Base-by-base conservation (phyloP, 495 filamentous ascomycete species). In the Neurospora tetraspora region DNA sequence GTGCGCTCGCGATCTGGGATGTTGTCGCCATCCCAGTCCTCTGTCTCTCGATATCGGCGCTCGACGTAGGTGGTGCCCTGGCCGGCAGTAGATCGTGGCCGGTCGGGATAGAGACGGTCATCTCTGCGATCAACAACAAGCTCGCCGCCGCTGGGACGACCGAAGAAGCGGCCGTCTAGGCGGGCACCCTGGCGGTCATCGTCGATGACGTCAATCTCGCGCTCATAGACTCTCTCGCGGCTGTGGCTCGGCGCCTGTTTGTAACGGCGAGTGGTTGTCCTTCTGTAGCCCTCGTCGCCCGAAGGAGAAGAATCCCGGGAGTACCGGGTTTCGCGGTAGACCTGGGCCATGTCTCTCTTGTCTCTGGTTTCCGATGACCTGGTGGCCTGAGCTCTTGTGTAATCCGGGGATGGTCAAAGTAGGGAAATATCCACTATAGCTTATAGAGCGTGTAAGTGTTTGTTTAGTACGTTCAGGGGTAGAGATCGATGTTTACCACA, bases 221-320 rank as follows among this genome's bases (percentile, higher is more conserved):
- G 81, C 69, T 84, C 83, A 34, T 61, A 61, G 45, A 81, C 75
- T 16, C 81, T 82, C 72, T 84, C 80, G 43, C 77, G 78, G 68
- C 80, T 74, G 68, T 84, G 83, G 11, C 79, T 80, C 18, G 81
- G 77, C 12, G 77, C 74, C 65, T 87, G 86, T 69, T 88, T 87
- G 79, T 89, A 89, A 43, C 85, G 83, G 77, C 85, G 85, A 40
- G 88, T 84, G 5, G 85, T 88, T 37, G 83, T 86, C 72, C 80
- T 78, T 72, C 79, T 83, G 75, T 82, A 85, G 69, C 79, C 80
- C 34, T 86, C 85, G 43, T 88, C 86, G 73, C 82, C 82, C 3
- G 82, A 83, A 42, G 83, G 81, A 7, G 81, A 85, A n/a, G 81
- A 78, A 72, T 83, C 85, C 71, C 84, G 80, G 68, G 77, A 76